Percentiles rank a stretch among this genome's conserved stretches.
phyloP scores from a whole-genome alignment of 352 stramenopile genomes.

The Phytophthora niederhauseri region DNA sequence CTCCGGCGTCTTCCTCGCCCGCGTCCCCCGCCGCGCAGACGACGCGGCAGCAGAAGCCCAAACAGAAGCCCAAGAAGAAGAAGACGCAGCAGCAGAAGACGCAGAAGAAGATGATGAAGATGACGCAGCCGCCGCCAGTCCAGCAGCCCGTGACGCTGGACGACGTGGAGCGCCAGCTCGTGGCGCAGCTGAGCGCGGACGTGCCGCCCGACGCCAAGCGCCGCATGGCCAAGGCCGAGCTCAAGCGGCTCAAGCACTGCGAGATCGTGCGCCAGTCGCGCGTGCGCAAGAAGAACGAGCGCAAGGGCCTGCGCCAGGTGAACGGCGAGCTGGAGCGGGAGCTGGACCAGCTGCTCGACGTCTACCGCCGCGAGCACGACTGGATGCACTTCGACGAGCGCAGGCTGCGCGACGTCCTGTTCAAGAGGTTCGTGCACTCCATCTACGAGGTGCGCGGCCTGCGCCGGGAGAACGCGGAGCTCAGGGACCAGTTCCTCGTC shows the following conservation, averaged over 20 bases:
- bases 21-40: neutral
- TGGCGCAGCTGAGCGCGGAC: constrained; percentile 44
- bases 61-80: neutral
- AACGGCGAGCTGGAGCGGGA: constrained; percentile 64
- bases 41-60: neutral
- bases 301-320: constrained; percentile 58
- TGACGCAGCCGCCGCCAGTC: no score
- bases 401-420: constrained; percentile 48
- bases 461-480: constrained; percentile 45
- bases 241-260: constrained; percentile 79
- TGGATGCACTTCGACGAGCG: constrained; percentile 64
- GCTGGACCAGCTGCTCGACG: constrained; percentile 41
- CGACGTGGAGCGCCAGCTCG: constrained; percentile 64
- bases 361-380: constrained; percentile 47
- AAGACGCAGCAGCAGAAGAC: no score
- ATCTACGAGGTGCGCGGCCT: constrained; percentile 75
- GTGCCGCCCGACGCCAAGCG: constrained; percentile 50
- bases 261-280: constrained; percentile 81
- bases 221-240: constrained; percentile 68
- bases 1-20: neutral
- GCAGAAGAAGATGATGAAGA: no score
- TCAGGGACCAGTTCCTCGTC: constrained; percentile 59
- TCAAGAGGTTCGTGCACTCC: constrained; percentile 75
- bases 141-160: constrained; percentile 47
- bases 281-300: constrained; percentile 76